Percentiles rank a stretch among this genome's conserved stretches.
phyloP scores from a whole-genome alignment of 345 rosid species.

The Excoecaria agallocha region DNA sequence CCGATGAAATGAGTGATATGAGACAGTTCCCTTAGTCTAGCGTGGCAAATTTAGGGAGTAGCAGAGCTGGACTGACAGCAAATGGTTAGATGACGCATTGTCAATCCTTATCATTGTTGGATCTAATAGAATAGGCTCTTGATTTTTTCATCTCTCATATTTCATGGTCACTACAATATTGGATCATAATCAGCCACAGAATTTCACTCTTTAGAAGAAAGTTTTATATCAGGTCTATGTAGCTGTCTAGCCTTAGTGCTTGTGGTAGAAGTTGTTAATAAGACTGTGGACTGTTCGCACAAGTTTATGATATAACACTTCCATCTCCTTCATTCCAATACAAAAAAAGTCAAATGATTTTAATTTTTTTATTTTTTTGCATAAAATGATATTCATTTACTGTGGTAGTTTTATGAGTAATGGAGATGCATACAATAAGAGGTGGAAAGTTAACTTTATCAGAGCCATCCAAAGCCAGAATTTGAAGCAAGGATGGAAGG shows the following conservation, averaged over 20 bases:
- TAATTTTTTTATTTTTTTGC: too few species aligned
- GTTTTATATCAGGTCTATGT: background rate
- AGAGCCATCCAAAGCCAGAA: too few species aligned
- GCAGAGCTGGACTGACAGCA: background rate
- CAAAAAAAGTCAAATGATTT: too few species aligned
- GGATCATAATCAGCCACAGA: background rate
- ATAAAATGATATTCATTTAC: too few species aligned
- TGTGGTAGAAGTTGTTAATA: background rate
- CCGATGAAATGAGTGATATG: background rate
- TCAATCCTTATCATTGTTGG: background rate
- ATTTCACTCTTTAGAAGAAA: background rate
- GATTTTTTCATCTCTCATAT: background rate
- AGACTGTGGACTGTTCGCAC: background rate
- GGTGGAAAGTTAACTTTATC: too few species aligned
- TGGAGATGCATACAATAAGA: too few species aligned
- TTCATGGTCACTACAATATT: background rate
- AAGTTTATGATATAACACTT: background rate
- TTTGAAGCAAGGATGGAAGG: too few species aligned
- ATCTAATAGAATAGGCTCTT: background rate
- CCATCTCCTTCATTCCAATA: background rate
- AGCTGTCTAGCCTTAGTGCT: background rate
- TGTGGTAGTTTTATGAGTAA: too few species aligned
- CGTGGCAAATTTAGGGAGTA: background rate
- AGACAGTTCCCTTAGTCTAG: background rate
- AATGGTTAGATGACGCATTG: background rate